Percentiles rank a stretch among this genome's conserved stretches.
Evolutionary conservation across 108 stramenopile genomes (phyloP).

Genomic region (Seminavis robusta): DNA sequence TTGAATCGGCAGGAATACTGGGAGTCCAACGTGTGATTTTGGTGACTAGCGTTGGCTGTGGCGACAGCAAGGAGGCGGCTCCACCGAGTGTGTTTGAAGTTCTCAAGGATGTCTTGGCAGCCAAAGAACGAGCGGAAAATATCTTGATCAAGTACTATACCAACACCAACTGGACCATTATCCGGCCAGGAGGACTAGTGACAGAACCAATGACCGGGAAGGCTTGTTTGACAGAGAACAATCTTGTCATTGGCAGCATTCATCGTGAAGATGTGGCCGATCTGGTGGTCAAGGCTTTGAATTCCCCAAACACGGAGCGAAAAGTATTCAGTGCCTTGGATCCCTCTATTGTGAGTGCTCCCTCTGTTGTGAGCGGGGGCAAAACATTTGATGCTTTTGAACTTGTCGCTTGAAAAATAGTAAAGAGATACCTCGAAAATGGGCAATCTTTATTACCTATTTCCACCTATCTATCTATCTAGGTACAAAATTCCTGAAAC

Average conservation of each 20-base stretch:
- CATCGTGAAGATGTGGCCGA: slow-evolving; percentile 89
- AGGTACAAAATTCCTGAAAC: no score
- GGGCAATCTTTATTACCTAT: no score
- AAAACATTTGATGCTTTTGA: slow-evolving; percentile 47
- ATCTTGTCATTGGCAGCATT: slow-evolving; percentile 83
- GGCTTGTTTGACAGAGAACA: slow-evolving; percentile 88
- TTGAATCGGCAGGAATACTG: slow-evolving; percentile 94
- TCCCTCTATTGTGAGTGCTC: slow-evolving; percentile 50
- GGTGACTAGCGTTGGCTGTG: slow-evolving; percentile 93
- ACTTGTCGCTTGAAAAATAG: no score
- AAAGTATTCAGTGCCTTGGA: slow-evolving; percentile 75
- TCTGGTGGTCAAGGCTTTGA: slow-evolving; percentile 62
- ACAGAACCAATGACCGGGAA: slow-evolving; percentile 72
- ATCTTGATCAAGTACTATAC: slow-evolving; percentile 91
- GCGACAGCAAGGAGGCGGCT: slow-evolving; percentile 78
- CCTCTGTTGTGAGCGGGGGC: slow-evolving; percentile 43
- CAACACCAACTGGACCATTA: slow-evolving; percentile 94
- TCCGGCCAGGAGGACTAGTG: slow-evolving; percentile 90
- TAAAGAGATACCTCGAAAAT: no score
- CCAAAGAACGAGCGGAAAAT: slow-evolving; percentile 76
- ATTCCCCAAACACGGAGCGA: slow-evolving; percentile 58
- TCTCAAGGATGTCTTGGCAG: slow-evolving; percentile 63
- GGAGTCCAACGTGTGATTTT: slow-evolving; percentile 89
- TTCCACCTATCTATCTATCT: no score
- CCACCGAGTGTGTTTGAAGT: slow-evolving; percentile 78